Percentiles rank a stretch among this genome's conserved stretches.
Evolutionary conservation across 176 grass and related monocot genomes (phyloP).

Genomic region (Oryza australiensis): DNA sequence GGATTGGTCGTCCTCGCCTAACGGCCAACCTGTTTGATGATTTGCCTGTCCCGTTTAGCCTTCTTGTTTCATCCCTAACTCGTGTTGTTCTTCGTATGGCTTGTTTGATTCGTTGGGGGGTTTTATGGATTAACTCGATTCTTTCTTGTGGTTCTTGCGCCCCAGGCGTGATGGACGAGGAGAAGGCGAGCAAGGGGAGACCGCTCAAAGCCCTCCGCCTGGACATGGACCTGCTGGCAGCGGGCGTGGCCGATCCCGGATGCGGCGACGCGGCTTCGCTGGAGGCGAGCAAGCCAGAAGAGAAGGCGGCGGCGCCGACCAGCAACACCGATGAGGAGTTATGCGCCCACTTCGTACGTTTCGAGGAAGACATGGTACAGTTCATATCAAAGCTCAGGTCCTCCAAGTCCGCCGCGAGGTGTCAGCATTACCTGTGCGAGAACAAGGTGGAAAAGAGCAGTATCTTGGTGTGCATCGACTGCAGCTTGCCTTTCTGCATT

Average conservation of each 20-base stretch:
- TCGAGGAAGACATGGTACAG: constrained; percentile 23
- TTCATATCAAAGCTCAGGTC: constrained; percentile 32
- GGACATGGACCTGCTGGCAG: not conserved
- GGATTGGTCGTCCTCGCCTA: not conserved
- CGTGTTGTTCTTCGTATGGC: not conserved
- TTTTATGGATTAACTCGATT: not conserved
- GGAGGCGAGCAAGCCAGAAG: not conserved
- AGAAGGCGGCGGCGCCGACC: not conserved
- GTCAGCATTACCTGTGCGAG: constrained; percentile 32
- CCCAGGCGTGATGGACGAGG: constrained; percentile 39
- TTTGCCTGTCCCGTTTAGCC: not conserved
- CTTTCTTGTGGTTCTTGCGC: constrained; percentile 5
- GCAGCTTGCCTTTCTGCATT: constrained; percentile 42
- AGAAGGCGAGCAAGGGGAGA: constrained; percentile 16
- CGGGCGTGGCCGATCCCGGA: not conserved
- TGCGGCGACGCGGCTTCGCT: not conserved
- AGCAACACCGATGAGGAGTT: constrained; percentile 14
- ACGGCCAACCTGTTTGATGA: not conserved
- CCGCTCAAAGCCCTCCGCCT: constrained; percentile 19
- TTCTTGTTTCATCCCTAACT: not conserved
- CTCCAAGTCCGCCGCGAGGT: constrained; percentile 18
- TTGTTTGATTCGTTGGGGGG: not conserved
- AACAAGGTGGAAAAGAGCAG: constrained; percentile 5
- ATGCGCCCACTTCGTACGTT: constrained; percentile 45
- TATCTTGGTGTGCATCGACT: constrained; percentile 70